Percentiles rank a stretch among this genome's conserved stretches.
Conservation (phyloP, 2,329 filamentous ascomycete species). For the Aspergillus sp. region DNA sequence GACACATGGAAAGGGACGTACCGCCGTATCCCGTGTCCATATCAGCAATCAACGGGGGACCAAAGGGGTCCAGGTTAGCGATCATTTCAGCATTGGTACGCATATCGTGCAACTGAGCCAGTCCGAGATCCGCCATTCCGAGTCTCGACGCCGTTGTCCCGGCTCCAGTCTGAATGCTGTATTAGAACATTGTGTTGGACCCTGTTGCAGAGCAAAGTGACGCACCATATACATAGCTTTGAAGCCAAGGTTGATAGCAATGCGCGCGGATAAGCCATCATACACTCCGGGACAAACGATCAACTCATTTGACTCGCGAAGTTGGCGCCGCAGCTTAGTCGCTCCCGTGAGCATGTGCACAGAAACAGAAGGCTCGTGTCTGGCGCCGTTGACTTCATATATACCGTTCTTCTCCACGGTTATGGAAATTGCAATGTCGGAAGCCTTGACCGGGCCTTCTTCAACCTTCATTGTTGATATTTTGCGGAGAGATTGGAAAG, state of each 20-base stretch:
- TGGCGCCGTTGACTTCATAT: slow-evolving; percentile 30
- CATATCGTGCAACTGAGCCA: slow-evolving; percentile 65
- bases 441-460: slow-evolving; percentile 6
- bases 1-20: slow-evolving; percentile 8
- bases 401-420: slow-evolving; percentile 33
- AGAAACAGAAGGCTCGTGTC: slow-evolving; percentile 27
- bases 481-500: neutral
- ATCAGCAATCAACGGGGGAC: slow-evolving; percentile 59
- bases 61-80: slow-evolving; percentile 54
- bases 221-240: slow-evolving; percentile 67
- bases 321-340: slow-evolving; percentile 28
- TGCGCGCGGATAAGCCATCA: slow-evolving; percentile 65
- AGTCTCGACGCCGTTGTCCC: slow-evolving; percentile 61
- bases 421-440: slow-evolving; percentile 30
- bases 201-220: neutral
- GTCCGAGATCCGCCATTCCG: slow-evolving; percentile 62
- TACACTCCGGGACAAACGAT: slow-evolving; percentile 66
- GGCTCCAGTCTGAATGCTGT: slow-evolving; percentile 56
- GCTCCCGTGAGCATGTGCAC: slow-evolving; percentile 28
- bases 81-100: slow-evolving; percentile 64
- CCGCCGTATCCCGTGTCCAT: slow-evolving; percentile 56
- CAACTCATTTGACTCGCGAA: slow-evolving; percentile 27
- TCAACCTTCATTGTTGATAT: slow-evolving; percentile 13
- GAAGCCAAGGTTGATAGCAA: slow-evolving; percentile 63
- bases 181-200: neutral